A percentile compares a stretch with the other conserved stretches of the same genome.
phyloP scores from a whole-genome alignment of 345 rosid genomes.

The Reutealis trisperma region DNA sequence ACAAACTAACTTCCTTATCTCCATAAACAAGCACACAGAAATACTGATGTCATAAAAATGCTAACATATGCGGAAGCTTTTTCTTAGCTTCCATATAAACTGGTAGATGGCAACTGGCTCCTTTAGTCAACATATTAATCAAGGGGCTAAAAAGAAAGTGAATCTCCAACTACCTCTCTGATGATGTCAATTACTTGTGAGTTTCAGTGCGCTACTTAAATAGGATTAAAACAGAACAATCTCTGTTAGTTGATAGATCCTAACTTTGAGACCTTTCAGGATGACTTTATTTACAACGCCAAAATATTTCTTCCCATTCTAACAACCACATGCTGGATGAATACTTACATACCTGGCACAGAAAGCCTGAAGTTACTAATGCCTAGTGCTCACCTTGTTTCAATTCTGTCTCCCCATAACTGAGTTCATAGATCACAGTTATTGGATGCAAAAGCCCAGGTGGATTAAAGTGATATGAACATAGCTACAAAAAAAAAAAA shows the following conservation, averaged over 20 bases:
- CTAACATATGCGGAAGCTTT: background rate
- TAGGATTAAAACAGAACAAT: background rate
- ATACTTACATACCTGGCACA: background rate
- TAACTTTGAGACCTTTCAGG: background rate
- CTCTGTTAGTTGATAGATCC: background rate
- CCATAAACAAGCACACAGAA: conserved; percentile 1
- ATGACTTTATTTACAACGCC: background rate
- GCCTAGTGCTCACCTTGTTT: conserved; percentile 65
- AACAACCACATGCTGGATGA: conserved; percentile 4
- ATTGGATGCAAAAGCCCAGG: conserved; percentile 77
- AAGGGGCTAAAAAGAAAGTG: background rate
- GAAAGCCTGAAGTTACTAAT: background rate
- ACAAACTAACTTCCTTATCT: background rate
- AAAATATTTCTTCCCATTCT: background rate
- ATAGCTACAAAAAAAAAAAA: conserved; percentile 57
- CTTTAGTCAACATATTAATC: background rate
- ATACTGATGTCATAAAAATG: background rate
- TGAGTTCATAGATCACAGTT: conserved; percentile 79
- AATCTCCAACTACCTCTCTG: background rate
- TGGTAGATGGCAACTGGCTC: background rate
- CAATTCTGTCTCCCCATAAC: conserved; percentile 86
- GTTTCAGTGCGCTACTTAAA: background rate
- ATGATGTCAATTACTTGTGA: background rate
- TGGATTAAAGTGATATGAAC: conserved; percentile 66
- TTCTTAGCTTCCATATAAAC: background rate